Percentiles rank a stretch among this genome's conserved stretches.
These are phyloP conservation scores for Fusarium staphyleae DNA, from an alignment of 2,329 filamentous ascomycete genomes.

Conservation along the genomic window DNA sequence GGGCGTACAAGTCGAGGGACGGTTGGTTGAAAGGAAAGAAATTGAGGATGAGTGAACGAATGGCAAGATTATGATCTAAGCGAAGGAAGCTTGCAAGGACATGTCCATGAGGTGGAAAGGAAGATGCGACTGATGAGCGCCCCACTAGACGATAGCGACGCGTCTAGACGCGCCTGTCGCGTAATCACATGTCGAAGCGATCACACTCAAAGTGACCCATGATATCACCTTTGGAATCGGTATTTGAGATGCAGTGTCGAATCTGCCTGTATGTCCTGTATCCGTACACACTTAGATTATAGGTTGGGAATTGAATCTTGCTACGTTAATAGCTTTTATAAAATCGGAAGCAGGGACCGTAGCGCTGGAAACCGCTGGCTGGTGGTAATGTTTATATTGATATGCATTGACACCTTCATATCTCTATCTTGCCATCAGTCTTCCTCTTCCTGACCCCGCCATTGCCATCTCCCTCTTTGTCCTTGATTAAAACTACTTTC, in stretches of 20 bases:
- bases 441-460: constrained; percentile 41
- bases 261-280: too few species aligned
- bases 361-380: background rate
- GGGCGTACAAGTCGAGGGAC: too few species aligned
- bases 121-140: background rate
- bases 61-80: background rate
- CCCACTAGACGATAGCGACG: constrained; percentile 25
- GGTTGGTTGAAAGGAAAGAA: background rate
- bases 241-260: background rate
- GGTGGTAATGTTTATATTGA: background rate
- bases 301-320: too few species aligned
- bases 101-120: too few species aligned
- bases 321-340: too few species aligned
- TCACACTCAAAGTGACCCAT: constrained; percentile 8
- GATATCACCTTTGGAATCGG: constrained; percentile 18
- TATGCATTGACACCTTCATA: constrained; percentile 5
- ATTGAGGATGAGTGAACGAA: background rate
- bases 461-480: constrained; percentile 29
- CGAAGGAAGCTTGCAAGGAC: too few species aligned
- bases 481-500: constrained; percentile 37
- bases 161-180: constrained; percentile 26
- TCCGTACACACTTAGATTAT: too few species aligned
- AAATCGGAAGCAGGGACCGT: background rate
- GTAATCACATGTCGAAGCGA: constrained; percentile 24
- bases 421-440: constrained; percentile 15